Percentiles rank a stretch among this genome's conserved stretches.
phyloP scores from a whole-genome alignment of 768 basidiomycete genomes.

The Heimioporus sp. region DNA sequence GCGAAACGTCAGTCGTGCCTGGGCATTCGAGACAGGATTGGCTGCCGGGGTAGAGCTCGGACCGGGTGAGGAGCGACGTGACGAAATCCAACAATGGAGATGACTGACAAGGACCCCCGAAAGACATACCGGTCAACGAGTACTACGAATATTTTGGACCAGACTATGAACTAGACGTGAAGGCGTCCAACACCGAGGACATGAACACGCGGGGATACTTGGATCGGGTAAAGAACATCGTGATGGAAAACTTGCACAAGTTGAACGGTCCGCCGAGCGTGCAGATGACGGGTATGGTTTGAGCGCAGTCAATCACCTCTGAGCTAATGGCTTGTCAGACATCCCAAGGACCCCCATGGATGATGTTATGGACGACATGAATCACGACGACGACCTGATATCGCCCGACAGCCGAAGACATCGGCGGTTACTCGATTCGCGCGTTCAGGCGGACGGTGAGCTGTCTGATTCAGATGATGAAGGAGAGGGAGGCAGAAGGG shows the following conservation, averaged over 20 bases:
- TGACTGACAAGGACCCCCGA: conserved; percentile 3
- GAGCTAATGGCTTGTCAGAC: conserved; percentile 44
- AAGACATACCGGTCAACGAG: conserved; percentile 97
- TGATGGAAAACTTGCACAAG: conserved; percentile 87
- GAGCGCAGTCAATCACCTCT: neutral
- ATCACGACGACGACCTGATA: conserved; percentile 80
- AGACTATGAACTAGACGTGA: conserved; percentile 94
- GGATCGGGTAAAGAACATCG: conserved; percentile 88
- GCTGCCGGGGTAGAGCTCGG: conserved; percentile 96
- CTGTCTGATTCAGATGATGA: conserved; percentile 98
- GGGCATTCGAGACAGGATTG: conserved; percentile 97
- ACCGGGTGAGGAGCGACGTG: conserved; percentile 48
- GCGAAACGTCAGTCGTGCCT: conserved; percentile 93
- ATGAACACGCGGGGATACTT: conserved; percentile 92
- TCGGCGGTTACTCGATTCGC: conserved; percentile 73
- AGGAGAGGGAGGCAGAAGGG: conserved; percentile 80
- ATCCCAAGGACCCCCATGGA: conserved; percentile 85
- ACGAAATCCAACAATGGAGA: neutral
- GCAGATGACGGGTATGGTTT: conserved; percentile 74
- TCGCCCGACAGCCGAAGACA: conserved; percentile 76
- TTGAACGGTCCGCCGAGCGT: conserved; percentile 89
- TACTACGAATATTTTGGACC: conserved; percentile 99
- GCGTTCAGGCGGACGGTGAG: conserved; percentile 82
- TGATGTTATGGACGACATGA: conserved; percentile 74
- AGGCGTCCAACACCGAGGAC: conserved; percentile 92